Base-by-base conservation (phyloP, 306 rosid species). In the Glycyrrhiza uralensis region DNA sequence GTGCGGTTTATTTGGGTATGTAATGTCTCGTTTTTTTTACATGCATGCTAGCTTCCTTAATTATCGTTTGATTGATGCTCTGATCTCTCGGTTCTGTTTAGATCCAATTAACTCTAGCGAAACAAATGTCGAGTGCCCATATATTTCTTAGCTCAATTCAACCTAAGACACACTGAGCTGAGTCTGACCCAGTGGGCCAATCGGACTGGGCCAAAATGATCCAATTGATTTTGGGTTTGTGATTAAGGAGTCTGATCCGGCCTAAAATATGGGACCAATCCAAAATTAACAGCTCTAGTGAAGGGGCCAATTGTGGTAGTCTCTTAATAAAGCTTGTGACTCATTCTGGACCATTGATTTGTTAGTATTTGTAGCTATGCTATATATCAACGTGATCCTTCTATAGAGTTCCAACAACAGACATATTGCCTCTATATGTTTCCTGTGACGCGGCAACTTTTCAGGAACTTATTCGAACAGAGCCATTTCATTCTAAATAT, bases 1-100 rank as follows among this genome's bases (percentile, higher is more conserved):
- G 1, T 83, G 89, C 76, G 98, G 94, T 1, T 71, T 93, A 29
- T 86, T 93, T 77, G 97, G 98, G 98, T 90, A 79, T 29, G 85
- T 28, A 20, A 29, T 45, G 2, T 4, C 12, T 46, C n/a, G 8
- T 6, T 12, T 11, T 13, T 44, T 13, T 19, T 18, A 17, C 9
- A 7, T 8, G 9, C 9, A 18, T 13, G 36, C 62, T 54, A 4
- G 17, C 10, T 23, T 51, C 19, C 41, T 42, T 57, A 9, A 7
- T 12, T 24, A 0, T 23, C 14, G 46, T 46, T 56, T 23, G 19
- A 36, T 44, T 39, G 14, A 29, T 29, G 22, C 66, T 41, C 42
- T 51, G n/a, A n/a, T 62, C n/a, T 69, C 39, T 76, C 11, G 42
- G 63, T 46, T 59, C 8, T 3, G 23, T 17, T 65, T 22, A 5